Evolutionary conservation across 2,329 filamentous ascomycete genomes (phyloP), one percentile per base, ranked within the genome.

Genomic region (Epichloe brachyelytri): DNA sequence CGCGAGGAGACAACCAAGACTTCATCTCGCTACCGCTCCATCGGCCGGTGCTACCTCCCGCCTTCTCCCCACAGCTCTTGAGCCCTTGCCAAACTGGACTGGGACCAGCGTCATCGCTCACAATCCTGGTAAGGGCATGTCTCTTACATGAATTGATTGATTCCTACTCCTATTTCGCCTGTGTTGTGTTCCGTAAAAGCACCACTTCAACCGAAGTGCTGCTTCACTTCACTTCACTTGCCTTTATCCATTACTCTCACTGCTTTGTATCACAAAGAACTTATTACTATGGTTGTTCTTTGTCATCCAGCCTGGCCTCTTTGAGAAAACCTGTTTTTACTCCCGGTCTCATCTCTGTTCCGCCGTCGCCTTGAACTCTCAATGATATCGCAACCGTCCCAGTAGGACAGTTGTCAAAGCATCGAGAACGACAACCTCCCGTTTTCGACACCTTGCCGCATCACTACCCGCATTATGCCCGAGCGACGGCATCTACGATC

Each of bases 71-170:
- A 26, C 22, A 26, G 7, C 7, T 8, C 22, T 7, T 8, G 22
- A 30, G 41, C n/a, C 41, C 15, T 22, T 43, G 22, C 10, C 20
- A 20, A 30, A 30, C 26, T 43, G 11, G 36, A 33, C 22, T 36
- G 20, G 39, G 44, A 44, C 48, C 44, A 48, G 44, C 51, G 48
- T 43, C 51, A 54, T 50, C 38, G 44, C 17, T 30, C 10, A 26
- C 30, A 38, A 7, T 41, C 4, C 20, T n/a, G 26, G 12, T 33
- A 34, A 30, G 39, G 38, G 39, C 22, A n/a, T 14, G 48, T n/a
- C 26, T 38, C 43, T 37, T 47, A 47, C 30, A 30, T 30, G 30
- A 43, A 49, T 49, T 20, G 38, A 46, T 46, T 39, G 36, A 46
- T 45, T 49, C 45, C 20, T 34, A 8, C 36, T 38, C 36, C 51